These are phyloP conservation scores for Bombardia bombarda DNA, from an alignment of 495 filamentous ascomycete genomes.

Conservation along the genomic window DNA sequence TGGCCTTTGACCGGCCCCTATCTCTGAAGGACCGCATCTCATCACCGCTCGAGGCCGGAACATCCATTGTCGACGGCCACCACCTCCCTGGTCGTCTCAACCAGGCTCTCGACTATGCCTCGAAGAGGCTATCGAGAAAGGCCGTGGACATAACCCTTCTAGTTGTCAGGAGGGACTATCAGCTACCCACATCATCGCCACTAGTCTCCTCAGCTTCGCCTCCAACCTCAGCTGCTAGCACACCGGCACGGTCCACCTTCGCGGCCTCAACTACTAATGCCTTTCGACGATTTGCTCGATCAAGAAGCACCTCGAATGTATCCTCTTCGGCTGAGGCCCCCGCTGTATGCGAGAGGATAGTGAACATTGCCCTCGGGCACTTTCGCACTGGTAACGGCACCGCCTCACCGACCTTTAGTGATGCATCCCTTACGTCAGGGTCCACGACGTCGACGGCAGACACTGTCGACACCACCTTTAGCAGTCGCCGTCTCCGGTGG, in stretches of 20 bases:
- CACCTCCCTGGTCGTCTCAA: conserved; percentile 36
- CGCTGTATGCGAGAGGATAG: conserved; percentile 18
- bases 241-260: conserved; percentile 20
- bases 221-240: conserved; percentile 19
- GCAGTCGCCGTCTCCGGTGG: conserved; percentile 11
- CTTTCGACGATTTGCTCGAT: conserved; percentile 33
- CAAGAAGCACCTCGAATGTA: conserved; percentile 14
- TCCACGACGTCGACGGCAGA: conserved; percentile 11
- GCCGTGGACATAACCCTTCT: conserved; percentile 38
- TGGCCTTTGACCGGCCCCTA: conserved; percentile 16
- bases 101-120: conserved; percentile 43
- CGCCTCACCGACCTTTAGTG: conserved; percentile 23
- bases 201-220: conserved; percentile 14
- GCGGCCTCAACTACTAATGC: conserved; percentile 24
- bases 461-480: conserved; percentile 14
- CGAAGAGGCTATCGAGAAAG: conserved; percentile 40
- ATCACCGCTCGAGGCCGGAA: conserved; percentile 46
- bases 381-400: conserved; percentile 16
- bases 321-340: conserved; percentile 1
- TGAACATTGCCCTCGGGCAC: conserved; percentile 17
- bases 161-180: conserved; percentile 41
- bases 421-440: conserved; percentile 13
- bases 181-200: conserved; percentile 27
- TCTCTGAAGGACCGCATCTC: conserved; percentile 43
- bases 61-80: conserved; percentile 39